Percentiles rank a stretch among this genome's conserved stretches.
phyloP scores from a whole-genome alignment of 2,329 filamentous ascomycete species.

The Paraphoma sp. region DNA sequence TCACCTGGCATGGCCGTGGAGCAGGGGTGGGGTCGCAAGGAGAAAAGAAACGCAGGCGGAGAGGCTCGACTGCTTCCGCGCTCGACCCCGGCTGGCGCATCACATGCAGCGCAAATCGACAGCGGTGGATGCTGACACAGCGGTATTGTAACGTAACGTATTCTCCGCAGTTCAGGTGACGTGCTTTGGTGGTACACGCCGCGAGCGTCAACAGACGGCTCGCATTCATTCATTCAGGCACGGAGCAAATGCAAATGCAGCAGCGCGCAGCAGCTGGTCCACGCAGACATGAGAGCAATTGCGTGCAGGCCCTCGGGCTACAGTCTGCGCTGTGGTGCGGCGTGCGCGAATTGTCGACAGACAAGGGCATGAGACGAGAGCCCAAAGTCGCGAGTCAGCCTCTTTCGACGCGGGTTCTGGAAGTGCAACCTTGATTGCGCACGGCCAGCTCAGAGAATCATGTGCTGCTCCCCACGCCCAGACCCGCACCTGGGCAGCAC shows the following conservation, averaged over 20 bases:
- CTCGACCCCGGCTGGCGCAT: slow-evolving; percentile 4
- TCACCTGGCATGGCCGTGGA: not conserved
- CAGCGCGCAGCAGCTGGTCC: not conserved
- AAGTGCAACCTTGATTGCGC: slow-evolving; percentile 34
- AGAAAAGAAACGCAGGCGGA: slow-evolving; percentile 25
- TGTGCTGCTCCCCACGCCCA: slow-evolving; percentile 44
- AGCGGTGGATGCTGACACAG: slow-evolving; percentile 34
- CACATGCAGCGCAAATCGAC: slow-evolving; percentile 20
- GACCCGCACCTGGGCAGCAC: slow-evolving; percentile 18
- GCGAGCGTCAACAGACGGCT: slow-evolving; percentile 8
- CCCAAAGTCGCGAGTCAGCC: slow-evolving; percentile 36
- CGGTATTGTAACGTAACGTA: slow-evolving; percentile 31
- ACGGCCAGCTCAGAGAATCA: slow-evolving; percentile 32
- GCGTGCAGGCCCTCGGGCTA: too few species aligned
- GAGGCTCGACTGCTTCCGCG: slow-evolving; percentile 19
- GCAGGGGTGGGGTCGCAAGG: slow-evolving; percentile 22
- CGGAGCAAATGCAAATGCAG: not conserved
- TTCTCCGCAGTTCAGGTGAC: slow-evolving; percentile 25
- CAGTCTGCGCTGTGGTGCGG: too few species aligned
- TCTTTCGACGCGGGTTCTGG: slow-evolving; percentile 41
- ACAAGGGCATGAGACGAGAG: slow-evolving; percentile 12
- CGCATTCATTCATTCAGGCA: slow-evolving; percentile 7
- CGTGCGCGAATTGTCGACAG: not conserved
- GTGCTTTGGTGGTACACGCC: slow-evolving; percentile 15
- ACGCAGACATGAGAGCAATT: not conserved